These are phyloP conservation scores for Chloranthus sessilifolius DNA, from an alignment of 164 flowering plant species.

Conservation along the genomic window DNA sequence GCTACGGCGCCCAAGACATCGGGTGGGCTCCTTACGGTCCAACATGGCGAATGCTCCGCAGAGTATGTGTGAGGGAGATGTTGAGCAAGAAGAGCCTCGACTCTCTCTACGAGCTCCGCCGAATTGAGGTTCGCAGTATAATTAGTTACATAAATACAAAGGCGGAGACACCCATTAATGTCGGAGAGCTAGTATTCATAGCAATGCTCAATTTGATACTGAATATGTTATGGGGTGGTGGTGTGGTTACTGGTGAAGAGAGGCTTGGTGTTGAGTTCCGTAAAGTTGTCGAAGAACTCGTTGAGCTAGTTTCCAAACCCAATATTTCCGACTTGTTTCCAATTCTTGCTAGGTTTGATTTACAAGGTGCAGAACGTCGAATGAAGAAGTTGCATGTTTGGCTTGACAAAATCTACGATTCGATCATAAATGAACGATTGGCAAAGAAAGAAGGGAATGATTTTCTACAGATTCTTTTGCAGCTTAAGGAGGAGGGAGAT, in stretches of 20 bases:
- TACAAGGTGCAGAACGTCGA: not conserved
- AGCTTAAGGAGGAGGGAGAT: not conserved
- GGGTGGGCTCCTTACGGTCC: no score
- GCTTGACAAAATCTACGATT: not conserved
- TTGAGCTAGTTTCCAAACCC: not conserved
- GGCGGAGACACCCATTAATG: not conserved
- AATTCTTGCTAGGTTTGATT: not conserved
- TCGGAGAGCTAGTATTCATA: not conserved
- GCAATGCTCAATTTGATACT: not conserved
- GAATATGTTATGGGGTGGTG: conserved; percentile 1
- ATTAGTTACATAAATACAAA: not conserved
- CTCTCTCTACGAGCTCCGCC: not conserved
- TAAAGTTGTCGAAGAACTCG: not conserved
- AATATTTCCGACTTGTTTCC: not conserved
- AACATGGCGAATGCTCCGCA: no score
- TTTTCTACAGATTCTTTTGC: conserved; percentile 3
- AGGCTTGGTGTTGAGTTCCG: not conserved
- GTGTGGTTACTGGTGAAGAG: not conserved
- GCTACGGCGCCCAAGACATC: no score
- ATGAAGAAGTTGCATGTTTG: not conserved
- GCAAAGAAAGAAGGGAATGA: not conserved
- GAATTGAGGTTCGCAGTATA: conserved; percentile 1
- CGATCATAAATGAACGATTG: not conserved
- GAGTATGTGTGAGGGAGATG: no score
- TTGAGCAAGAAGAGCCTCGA: conserved; percentile 6